Base-by-base conservation (phyloP, 2,329 filamentous ascomycete species). In the Aspergillus novofumigatus region DNA sequence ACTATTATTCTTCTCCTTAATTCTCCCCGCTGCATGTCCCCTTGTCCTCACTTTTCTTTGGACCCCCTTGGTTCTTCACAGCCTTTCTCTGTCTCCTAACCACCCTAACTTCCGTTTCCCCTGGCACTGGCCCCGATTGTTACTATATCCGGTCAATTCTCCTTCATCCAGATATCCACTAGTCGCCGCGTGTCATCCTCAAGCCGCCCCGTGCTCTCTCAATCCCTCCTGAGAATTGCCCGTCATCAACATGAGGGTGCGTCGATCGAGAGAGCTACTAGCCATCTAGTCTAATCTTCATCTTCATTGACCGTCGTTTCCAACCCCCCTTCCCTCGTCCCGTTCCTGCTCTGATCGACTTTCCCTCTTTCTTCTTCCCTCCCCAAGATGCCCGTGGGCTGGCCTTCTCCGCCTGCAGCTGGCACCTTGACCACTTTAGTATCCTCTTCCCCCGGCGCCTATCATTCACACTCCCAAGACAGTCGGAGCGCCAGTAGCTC, bases 381-480 rank as follows among this genome's bases (percentile, higher is more conserved):
- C 20, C 8, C n/a, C n/a, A 45, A 23, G 20, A 45, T 45, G 42
- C 20, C 42, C 14, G 41, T 44, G 20, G 63, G 55, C 57, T 62
- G 62, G 63, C 50, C 53, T 49, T 59, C 62, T 64, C 57, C 61
- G 60, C 62, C 60, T 55, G 57, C 57, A 57, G 58, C 63, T 60
- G 62, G 59, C 56, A 55, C 47, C 52, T 54, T 57, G 52, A 41
- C 49, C 29, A 32, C 32, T 38, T 17, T 38, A 38, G 32, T 17
- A 17, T 17, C 14, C 57, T 35, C 49, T 49, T 28, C 58, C 44
- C 53, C 51, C 47, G 42, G 35, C 73, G 2, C 55, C 53, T 52
- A 62, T 60, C 59, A 63, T 28, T 51, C 49, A 49, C 45, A 56
- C 48, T 50, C 53, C 52, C 49, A 54, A 58, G 58, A 25, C 21